Conservation (phyloP, 805 yeast genomes). For the Candida qinlingensis region DNA sequence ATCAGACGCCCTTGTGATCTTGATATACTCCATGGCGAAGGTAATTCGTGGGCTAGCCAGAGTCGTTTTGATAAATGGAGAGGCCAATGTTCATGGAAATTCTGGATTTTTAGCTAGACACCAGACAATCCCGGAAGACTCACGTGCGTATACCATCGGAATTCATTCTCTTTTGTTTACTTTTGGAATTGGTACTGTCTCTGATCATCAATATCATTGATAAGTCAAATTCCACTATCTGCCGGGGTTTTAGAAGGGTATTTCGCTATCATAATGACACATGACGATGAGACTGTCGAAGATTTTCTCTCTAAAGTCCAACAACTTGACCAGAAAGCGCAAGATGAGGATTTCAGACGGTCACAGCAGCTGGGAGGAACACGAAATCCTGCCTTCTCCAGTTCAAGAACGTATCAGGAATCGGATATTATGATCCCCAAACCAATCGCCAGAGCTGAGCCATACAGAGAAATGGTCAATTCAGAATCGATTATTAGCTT, state of each 20-base stretch:
- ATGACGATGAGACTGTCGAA: slow-evolving; percentile 5
- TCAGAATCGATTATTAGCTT: slow-evolving; percentile 15
- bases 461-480: not conserved
- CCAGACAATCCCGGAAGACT: too few relatives aligned
- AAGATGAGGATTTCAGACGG: slow-evolving; percentile 9
- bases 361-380: slow-evolving; percentile 5
- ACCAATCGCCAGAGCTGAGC: slow-evolving; percentile 5
- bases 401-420: not conserved
- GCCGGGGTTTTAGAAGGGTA: not conserved
- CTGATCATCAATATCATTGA: not conserved
- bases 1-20: slow-evolving; percentile 35
- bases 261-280: not conserved
- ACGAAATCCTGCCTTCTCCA: not conserved
- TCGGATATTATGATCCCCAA: slow-evolving; percentile 5
- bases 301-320: slow-evolving; percentile 6
- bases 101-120: too few relatives aligned
- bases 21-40: slow-evolving; percentile 20
- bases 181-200: not conserved
- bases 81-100: too few relatives aligned
- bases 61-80: too few relatives aligned
- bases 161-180: not conserved
- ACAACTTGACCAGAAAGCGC: slow-evolving; percentile 7
- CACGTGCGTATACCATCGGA: not conserved
- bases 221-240: not conserved
- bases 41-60: not conserved